Conservation (phyloP, 2,329 filamentous ascomycete genomes). For the Grosmannia serpens region DNA sequence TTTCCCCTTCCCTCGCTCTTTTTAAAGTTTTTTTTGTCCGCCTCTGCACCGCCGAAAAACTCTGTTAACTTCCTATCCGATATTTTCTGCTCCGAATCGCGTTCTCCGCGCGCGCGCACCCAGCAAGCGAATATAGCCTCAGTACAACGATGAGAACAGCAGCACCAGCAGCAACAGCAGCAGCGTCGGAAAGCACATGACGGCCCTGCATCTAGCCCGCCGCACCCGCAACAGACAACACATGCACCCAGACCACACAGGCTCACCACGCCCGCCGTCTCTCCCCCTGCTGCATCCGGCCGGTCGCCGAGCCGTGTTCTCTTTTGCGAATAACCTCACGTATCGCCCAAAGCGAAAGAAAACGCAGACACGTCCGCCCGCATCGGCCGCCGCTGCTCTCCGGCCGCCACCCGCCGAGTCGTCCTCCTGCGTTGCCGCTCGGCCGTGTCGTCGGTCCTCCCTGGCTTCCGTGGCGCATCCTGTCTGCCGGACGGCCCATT, state of each 20-base stretch:
- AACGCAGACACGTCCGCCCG: background rate
- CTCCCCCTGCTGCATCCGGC: background rate
- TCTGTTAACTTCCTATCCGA: conserved; percentile 14
- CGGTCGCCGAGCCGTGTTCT: background rate
- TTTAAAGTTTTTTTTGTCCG: background rate
- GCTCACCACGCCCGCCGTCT: background rate
- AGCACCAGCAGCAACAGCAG: background rate
- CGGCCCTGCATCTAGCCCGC: background rate
- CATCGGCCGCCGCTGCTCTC: background rate
- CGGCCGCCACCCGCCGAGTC: background rate
- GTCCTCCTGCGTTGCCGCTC: background rate
- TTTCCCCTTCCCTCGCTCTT: background rate
- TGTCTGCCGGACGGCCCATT: no score
- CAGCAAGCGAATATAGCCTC: background rate
- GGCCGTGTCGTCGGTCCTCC: no score
- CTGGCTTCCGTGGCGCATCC: no score
- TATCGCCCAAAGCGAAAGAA: conserved; percentile 5
- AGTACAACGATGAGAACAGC: conserved; percentile 5
- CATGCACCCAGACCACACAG: background rate
- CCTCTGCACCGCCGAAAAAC: conserved; percentile 5
- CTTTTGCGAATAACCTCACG: conserved; percentile 8
- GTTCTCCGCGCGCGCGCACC: background rate
- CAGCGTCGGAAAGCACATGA: background rate
- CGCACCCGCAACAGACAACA: background rate
- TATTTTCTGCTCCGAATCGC: background rate